Conservation (phyloP, 768 basidiomycete genomes). For the Russula dissimulans region DNA sequence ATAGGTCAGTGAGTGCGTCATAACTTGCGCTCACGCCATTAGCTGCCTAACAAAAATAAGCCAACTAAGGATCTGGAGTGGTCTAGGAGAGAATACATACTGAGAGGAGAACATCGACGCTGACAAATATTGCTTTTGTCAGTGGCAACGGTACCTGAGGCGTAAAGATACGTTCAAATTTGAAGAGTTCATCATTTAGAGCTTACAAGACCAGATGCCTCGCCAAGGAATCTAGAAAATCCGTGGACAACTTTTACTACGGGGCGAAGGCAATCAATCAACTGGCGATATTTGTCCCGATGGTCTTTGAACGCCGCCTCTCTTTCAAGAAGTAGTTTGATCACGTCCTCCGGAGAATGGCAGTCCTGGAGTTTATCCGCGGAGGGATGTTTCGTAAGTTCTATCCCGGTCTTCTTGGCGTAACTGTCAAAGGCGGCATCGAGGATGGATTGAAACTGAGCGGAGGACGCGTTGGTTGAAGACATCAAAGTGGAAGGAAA, state of each 20-base stretch:
- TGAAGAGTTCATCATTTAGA: neutral
- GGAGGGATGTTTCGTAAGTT: neutral
- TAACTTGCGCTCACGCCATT: neutral
- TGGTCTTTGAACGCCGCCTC: neutral
- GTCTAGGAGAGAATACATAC: neutral
- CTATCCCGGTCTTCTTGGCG: neutral
- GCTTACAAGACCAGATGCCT: slow-evolving; percentile 21
- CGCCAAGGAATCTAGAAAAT: neutral
- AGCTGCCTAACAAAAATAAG: neutral
- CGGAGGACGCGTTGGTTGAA: neutral
- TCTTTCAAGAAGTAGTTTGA: neutral
- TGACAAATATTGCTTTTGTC: neutral
- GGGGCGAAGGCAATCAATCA: neutral
- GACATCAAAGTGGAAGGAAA: neutral
- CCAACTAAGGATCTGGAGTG: neutral
- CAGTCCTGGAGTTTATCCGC: neutral
- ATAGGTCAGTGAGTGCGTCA: neutral
- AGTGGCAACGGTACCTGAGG: neutral
- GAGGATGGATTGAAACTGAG: neutral
- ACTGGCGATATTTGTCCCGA: neutral
- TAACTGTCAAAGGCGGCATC: neutral
- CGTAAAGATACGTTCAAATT: neutral
- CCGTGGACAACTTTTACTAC: neutral
- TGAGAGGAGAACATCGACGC: neutral
- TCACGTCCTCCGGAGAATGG: neutral